A percentile compares a stretch with the other conserved stretches of the same genome.
Conservation (phyloP, 208 protist species). For the Trypanosoma conorhini region DNA sequence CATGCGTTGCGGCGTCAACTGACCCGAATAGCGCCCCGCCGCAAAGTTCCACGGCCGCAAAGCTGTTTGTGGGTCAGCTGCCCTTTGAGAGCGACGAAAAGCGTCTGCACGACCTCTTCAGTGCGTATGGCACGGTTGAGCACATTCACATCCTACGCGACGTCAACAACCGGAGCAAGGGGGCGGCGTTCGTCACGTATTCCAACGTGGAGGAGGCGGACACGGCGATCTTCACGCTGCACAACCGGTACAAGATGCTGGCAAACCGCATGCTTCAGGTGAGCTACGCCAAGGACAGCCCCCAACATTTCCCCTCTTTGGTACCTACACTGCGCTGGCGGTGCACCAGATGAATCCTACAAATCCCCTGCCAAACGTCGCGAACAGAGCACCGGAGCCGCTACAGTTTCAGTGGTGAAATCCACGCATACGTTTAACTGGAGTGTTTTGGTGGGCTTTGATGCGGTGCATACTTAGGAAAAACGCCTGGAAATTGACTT, state of each 20-base stretch:
- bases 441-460: neutral
- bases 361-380: constrained; percentile 83
- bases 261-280: constrained; percentile 88
- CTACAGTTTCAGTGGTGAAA: constrained; percentile 36
- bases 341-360: constrained; percentile 84
- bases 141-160: constrained; percentile 90
- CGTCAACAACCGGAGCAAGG: constrained; percentile 73
- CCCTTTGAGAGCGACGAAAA: constrained; percentile 87
- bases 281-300: constrained; percentile 89
- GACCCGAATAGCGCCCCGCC: constrained; percentile 15
- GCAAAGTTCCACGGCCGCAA: constrained; percentile 49
- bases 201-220: constrained; percentile 81
- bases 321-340: constrained; percentile 70
- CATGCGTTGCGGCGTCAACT: constrained; percentile 17
- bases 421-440: neutral
- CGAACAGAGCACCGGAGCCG: constrained; percentile 34
- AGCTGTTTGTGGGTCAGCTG: constrained; percentile 87
- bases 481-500: neutral
- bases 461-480: neutral
- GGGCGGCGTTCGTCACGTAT: constrained; percentile 86
- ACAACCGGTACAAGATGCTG: constrained; percentile 89
- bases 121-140: constrained; percentile 81
- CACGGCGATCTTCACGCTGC: constrained; percentile 87
- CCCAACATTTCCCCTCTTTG: constrained; percentile 85
- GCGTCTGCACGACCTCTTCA: constrained; percentile 79